Base-by-base conservation (phyloP, 2,329 filamentous ascomycete species). In the Sphaceloma murrayae region DNA sequence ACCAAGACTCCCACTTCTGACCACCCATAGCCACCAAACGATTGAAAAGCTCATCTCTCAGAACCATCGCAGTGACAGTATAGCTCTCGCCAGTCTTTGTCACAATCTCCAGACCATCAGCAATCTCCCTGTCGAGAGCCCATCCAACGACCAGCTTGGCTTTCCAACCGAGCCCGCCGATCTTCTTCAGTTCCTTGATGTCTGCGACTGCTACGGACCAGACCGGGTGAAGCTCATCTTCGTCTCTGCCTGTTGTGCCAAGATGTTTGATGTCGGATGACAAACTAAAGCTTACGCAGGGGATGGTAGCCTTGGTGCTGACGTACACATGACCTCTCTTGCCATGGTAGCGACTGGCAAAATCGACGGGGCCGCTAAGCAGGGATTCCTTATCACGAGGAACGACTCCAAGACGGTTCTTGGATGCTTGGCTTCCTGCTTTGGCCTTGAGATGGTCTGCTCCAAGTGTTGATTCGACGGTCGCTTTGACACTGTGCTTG, bases 1-100 rank as follows among this genome's bases (percentile, higher is more conserved):
- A 89, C 78, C 77, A 85, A 45, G 74, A 73, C 66, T 86, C 82
- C 85, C 85, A 91, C 69, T 86, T 86, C 70, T 91, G 84, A 10
- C 73, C 73, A 1, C 83, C 83, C 63, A 89, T 83, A 2, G 82
- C 76, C 46, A 87, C 65, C 45, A 89, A 58, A 11, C 85, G 75
- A 63, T 91, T 91, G 57, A 91, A 91, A 31, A 93, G 58, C 63
- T 89, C 82, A 53, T 91, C 83, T 29, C 85, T 63, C 55, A 82
- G 63, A 21, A 74, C 69, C 58, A 89, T 71, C 1, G 85, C 85
- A 5, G 82, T 93, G 2, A 91, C 60, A 43, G 75, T 74, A 48
- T 71, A 73, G 42, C 65, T 67, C 11, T 73, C 63, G 0, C 80
- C 75, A 10, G 62, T 62, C 44, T 67, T 67, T n/a, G 77, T 77